Conservation (phyloP, 805 yeast species). For the Tetrapisispora phaffii region DNA sequence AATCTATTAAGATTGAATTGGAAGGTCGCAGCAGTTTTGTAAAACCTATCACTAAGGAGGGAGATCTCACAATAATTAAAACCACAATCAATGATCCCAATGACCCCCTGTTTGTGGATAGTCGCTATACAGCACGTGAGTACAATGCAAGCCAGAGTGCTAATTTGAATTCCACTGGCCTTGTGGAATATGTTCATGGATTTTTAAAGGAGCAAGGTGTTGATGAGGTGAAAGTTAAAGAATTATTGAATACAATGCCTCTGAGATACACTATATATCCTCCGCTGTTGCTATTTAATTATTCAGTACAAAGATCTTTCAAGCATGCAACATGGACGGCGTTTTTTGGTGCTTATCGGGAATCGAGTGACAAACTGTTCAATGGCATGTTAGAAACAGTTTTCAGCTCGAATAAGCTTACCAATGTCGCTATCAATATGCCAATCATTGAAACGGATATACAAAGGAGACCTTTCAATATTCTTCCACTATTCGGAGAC, state of each 20-base stretch:
- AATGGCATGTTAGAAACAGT: conserved; percentile 13
- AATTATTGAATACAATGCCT: conserved; percentile 15
- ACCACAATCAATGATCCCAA: conserved; percentile 11
- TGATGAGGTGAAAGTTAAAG: conserved; percentile 1
- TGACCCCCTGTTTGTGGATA: conserved; percentile 5
- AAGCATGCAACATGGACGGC: conserved; percentile 31
- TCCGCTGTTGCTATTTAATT: conserved; percentile 54
- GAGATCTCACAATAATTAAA: conserved; percentile 12
- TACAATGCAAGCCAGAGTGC: conserved; percentile 1
- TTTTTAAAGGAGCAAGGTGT: not conserved
- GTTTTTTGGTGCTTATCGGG: conserved; percentile 7
- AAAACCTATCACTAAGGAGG: conserved; percentile 18
- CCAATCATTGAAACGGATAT: conserved; percentile 51
- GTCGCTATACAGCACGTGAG: conserved; percentile 1
- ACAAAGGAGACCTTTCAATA: conserved; percentile 55
- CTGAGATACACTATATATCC: conserved; percentile 52
- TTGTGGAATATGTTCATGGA: not conserved
- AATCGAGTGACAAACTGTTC: conserved; percentile 9
- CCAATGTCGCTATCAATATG: conserved; percentile 63
- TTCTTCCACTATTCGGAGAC: conserved; percentile 53
- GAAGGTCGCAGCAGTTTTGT: conserved; percentile 14
- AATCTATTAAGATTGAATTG: conserved; percentile 17
- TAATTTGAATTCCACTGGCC: not conserved
- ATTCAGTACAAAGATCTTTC: conserved; percentile 35
- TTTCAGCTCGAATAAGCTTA: conserved; percentile 20